Percentiles rank a stretch among this genome's conserved stretches.
Conservation (phyloP, 768 basidiomycete genomes). For the Clitopilus passeckerianus region DNA sequence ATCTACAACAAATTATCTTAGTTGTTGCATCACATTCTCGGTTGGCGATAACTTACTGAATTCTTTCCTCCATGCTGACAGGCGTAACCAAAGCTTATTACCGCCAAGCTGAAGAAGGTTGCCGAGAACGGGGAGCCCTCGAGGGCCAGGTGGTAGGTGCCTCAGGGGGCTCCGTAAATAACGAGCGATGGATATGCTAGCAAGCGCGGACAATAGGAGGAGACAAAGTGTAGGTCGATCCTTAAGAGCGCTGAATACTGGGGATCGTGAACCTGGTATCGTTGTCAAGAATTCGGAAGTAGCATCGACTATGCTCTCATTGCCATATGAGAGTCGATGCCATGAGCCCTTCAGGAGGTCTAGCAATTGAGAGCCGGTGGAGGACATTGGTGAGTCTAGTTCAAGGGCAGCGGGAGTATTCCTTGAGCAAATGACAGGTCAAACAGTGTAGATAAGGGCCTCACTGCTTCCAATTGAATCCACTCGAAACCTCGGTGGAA, state of each 20-base stretch:
- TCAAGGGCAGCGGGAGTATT: neutral
- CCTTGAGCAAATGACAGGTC: neutral
- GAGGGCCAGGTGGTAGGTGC: conserved; percentile 19
- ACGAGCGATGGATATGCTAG: conserved; percentile 7
- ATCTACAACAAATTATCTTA: neutral
- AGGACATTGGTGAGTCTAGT: neutral
- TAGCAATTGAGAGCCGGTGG: neutral
- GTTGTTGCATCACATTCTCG: conserved; percentile 2
- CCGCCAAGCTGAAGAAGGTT: conserved; percentile 15
- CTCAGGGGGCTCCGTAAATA: conserved; percentile 2
- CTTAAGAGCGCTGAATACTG: neutral
- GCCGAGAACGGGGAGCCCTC: conserved; percentile 20
- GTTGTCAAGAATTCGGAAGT: neutral
- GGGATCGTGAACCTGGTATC: neutral
- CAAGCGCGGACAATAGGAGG: neutral
- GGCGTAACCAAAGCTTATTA: conserved; percentile 10
- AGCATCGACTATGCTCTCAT: neutral
- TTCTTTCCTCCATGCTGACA: conserved; percentile 15
- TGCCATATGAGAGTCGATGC: neutral
- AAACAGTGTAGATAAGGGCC: neutral
- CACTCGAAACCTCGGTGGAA: neutral
- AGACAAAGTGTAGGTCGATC: neutral
- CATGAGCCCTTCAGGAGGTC: neutral
- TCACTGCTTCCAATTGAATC: neutral
- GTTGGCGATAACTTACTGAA: conserved; percentile 10